A percentile compares a stretch with the other conserved stretches of the same genome.
These are phyloP conservation scores for Phytophthora litchii DNA, from an alignment of 352 stramenopile species.

Conservation along the genomic window DNA sequence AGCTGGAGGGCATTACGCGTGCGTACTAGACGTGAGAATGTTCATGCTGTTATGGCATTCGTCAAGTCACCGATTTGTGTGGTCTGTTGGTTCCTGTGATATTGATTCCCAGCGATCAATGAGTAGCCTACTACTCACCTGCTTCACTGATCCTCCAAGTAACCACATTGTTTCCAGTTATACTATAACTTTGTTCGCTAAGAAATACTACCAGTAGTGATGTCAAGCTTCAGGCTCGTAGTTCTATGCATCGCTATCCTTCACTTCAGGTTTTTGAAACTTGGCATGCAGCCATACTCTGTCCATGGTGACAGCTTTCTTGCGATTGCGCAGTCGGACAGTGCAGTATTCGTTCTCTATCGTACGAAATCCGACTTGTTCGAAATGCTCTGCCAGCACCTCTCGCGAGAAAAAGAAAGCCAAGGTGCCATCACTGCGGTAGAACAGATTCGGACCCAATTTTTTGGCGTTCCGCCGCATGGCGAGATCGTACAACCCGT, in stretches of 20 bases:
- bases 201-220: not conserved
- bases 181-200: not conserved
- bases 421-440: conserved; percentile 79
- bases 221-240: not conserved
- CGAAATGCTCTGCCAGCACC: conserved; percentile 52
- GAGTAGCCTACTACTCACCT: no score
- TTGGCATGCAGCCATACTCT: conserved; percentile 85
- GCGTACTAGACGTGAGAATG: no score
- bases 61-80: no score
- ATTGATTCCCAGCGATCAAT: no score
- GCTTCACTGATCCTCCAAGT: no score
- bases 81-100: no score
- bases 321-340: conserved; percentile 75
- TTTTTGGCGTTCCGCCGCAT: conserved; percentile 85
- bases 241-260: conserved; percentile 5
- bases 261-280: conserved; percentile 45
- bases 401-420: conserved; percentile 82
- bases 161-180: no score
- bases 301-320: conserved; percentile 74
- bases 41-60: no score
- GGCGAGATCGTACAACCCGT: conserved; percentile 86
- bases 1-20: no score
- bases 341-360: conserved; percentile 83
- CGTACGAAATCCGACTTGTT: conserved; percentile 45
- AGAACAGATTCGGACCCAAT: conserved; percentile 60